phyloP scores from a whole-genome alignment of 441 rosid genomes.

The Lepidium campestre region DNA sequence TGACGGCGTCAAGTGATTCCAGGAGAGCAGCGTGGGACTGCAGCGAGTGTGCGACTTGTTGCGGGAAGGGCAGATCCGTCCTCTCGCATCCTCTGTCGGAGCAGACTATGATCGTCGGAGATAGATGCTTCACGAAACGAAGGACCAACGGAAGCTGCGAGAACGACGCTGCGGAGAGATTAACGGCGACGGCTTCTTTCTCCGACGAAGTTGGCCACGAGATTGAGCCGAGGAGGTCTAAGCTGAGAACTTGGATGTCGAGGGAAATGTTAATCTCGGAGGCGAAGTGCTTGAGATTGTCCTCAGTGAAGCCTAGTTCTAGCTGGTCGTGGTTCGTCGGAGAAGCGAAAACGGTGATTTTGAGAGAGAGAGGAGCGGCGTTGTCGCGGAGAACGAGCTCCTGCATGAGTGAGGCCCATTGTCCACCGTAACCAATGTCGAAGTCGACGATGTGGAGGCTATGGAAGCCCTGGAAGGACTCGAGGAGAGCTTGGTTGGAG shows the following conservation, averaged over 20 bases:
- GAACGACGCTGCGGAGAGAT: constrained; percentile 45
- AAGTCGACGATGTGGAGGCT: constrained; percentile 55
- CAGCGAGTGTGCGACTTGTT: constrained; percentile 50
- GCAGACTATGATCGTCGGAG: constrained; percentile 57
- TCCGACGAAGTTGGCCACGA: constrained; percentile 29
- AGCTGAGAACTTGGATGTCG: constrained; percentile 44
- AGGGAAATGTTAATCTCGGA: constrained; percentile 48
- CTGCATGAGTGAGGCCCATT: constrained; percentile 77
- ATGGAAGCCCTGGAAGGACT: constrained; percentile 45
- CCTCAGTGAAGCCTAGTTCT: constrained; percentile 53
- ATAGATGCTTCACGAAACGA: constrained; percentile 49
- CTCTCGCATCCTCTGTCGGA: constrained; percentile 66
- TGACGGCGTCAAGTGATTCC: constrained; percentile 62
- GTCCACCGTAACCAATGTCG: constrained; percentile 62
- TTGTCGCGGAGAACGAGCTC: constrained; percentile 55
- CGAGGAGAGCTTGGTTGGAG: constrained; percentile 62
- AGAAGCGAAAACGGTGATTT: constrained; percentile 56
- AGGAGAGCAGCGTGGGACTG: constrained; percentile 46
- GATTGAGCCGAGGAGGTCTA: constrained; percentile 39
- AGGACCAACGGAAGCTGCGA: constrained; percentile 39
- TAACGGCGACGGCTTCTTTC: constrained; percentile 46
- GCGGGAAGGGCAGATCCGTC: constrained; percentile 48
- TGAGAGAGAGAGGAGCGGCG: constrained; percentile 38
- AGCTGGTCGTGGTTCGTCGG: constrained; percentile 40
- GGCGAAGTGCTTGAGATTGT: constrained; percentile 61